Base-by-base conservation (phyloP, 169 alveolate genomes). In the Eimeria tenella region DNA sequence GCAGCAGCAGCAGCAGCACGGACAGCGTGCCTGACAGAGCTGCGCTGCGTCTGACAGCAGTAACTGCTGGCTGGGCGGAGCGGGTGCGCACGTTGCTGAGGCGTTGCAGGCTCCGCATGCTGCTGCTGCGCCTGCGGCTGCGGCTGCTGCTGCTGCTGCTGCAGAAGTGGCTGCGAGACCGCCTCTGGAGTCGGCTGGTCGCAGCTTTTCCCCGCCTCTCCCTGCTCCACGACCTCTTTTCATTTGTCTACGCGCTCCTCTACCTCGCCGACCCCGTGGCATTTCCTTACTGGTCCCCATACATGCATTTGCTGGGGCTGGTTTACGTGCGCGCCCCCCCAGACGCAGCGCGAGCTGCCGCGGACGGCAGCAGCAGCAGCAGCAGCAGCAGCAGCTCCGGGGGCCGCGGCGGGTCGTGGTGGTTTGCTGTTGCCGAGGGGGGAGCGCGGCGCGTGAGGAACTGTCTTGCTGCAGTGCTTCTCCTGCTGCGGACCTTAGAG, bases 211-310 rank as follows among this genome's bases (percentile, higher is more conserved):
- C 86, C 9, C 83, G 65, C 23, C 42, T 79, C 21, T 19, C 55
- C 3, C 71, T 79, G 2, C 4, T 7, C 31, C 63, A 75, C 52
- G 89, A 73, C 63, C 7, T 90, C 49, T 75, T 90, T 8, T 74
- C 81, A 56, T 73, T 90, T 42, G 58, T 74, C 60, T 90, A 90
- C 77, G 17, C 68, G 42, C 70, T 90, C 3, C 63, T 90, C 62
- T 90, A 90, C 56, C 65, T 90, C 19, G 89, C 89, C 4, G 94
- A 90, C 63, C 55, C 68, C 23, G 55, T 68, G 3, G 65, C 70
- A 7, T 90, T 90, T 31, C 94, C 94, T 56, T 90, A 74, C 58
- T 90, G 94, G 94, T 90, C 94, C 7, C 94, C 94, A 7, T 90
- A 73, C 84, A 74, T 74, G 90, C 94, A 90, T 77, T 4, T 74